Percentiles rank a stretch among this genome's conserved stretches.
Evolutionary conservation across 2,329 filamentous ascomycete species (phyloP).

Genomic region (Scleromitrula shiraiana): DNA sequence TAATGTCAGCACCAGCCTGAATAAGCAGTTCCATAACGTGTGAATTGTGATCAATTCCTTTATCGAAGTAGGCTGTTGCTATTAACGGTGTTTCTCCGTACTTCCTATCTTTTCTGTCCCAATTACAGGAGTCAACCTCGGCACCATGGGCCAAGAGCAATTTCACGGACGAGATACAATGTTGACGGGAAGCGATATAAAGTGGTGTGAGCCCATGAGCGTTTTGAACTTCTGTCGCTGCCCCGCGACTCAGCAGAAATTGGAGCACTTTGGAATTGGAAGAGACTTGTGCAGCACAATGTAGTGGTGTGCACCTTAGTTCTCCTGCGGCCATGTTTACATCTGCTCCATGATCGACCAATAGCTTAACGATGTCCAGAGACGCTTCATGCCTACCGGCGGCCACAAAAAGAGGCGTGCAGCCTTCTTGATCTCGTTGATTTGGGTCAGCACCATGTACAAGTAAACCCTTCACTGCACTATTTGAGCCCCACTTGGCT

Average conservation of each 20-base stretch:
- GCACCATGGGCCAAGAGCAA: constrained; percentile 1
- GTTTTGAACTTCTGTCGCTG: constrained; percentile 4
- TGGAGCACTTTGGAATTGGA: constrained; percentile 1
- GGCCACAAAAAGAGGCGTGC: constrained; percentile 5
- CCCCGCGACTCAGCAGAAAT: constrained; percentile 4
- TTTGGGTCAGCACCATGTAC: constrained; percentile 3
- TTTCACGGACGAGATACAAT: constrained; percentile 7
- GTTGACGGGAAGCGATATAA: constrained; percentile 7
- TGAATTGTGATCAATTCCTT: constrained; percentile 6
- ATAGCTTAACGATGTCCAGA: constrained; percentile 1
- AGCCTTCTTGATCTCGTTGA: constrained; percentile 2
- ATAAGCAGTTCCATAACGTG: constrained; percentile 6
- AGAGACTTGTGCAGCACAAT: constrained; percentile 4
- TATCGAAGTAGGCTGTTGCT: constrained; percentile 7
- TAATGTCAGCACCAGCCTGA: constrained; percentile 6
- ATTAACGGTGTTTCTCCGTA: constrained; percentile 9
- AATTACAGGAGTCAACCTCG: constrained; percentile 2
- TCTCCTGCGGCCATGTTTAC: not conserved
- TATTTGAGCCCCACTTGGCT: not conserved
- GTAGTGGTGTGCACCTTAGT: constrained; percentile 5
- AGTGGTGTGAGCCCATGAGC: constrained; percentile 6
- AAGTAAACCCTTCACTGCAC: constrained; percentile 6
- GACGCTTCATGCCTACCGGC: constrained; percentile 1
- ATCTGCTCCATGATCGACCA: constrained; percentile 3
- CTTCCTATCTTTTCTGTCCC: constrained; percentile 8